Conservation (phyloP, 2,329 filamentous ascomycete genomes). For the Chaetomiaceae sp. region DNA sequence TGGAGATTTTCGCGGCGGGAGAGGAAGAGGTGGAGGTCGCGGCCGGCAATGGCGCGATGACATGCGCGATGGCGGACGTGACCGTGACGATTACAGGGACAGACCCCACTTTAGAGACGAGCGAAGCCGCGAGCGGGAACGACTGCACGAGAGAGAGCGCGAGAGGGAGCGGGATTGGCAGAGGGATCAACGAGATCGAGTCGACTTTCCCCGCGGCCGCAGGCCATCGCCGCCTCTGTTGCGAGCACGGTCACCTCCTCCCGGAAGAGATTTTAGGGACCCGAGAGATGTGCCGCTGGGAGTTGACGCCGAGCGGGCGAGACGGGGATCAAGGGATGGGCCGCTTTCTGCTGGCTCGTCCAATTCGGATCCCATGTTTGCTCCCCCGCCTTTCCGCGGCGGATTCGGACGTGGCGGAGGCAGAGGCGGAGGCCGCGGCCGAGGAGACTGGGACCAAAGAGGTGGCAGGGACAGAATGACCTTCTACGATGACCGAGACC, state of each 20-base stretch:
- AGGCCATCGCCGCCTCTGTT: constrained; percentile 38
- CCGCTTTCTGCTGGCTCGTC: constrained; percentile 68
- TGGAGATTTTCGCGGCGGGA: constrained; percentile 55
- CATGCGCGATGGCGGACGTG: constrained; percentile 58
- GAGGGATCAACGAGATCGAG: constrained; percentile 40
- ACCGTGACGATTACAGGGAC: constrained; percentile 55
- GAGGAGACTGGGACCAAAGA: constrained; percentile 51
- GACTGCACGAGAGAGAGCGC: constrained; percentile 40
- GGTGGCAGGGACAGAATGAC: constrained; percentile 48
- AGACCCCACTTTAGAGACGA: constrained; percentile 52
- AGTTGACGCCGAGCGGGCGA: constrained; percentile 62
- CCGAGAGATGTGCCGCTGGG: constrained; percentile 52
- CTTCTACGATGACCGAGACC: constrained; percentile 57
- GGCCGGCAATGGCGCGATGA: constrained; percentile 60
- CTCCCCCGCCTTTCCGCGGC: constrained; percentile 50
- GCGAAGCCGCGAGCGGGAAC: constrained; percentile 54
- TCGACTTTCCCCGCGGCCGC: constrained; percentile 49
- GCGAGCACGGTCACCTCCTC: constrained; percentile 57
- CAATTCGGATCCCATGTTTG: constrained; percentile 63
- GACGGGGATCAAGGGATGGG: constrained; percentile 67
- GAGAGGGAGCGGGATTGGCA: constrained; percentile 17
- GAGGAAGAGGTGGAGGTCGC: constrained; percentile 51
- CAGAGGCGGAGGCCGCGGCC: constrained; percentile 47
- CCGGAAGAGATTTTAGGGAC: constrained; percentile 60
- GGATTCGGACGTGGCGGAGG: constrained; percentile 55